Percentiles rank a stretch among this genome's conserved stretches.
Evolutionary conservation across 371 early-diverging fungal species (phyloP).

Genomic region (Mucor sp.): DNA sequence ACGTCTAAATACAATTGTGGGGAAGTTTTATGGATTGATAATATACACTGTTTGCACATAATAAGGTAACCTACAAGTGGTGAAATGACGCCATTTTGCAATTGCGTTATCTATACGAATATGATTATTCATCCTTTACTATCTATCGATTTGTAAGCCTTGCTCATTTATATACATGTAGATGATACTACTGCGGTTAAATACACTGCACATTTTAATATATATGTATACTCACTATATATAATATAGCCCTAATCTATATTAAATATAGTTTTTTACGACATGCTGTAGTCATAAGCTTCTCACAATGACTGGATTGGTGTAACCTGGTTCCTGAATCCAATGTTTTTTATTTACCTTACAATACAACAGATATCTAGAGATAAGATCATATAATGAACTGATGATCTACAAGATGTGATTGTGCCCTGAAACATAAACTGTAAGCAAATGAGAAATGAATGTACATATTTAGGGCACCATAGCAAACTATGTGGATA

Average conservation of each 20-base stretch:
- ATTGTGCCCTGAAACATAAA: neutral
- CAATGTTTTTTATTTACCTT: neutral
- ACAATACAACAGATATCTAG: neutral
- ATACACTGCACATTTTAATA: neutral
- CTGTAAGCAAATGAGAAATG: neutral
- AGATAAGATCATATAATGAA: neutral
- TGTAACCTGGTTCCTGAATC: neutral
- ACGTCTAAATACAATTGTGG: too few species aligned
- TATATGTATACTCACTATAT: neutral
- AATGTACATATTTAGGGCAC: too few species aligned
- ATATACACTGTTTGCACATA: too few species aligned
- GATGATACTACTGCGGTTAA: neutral
- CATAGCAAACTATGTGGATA: neutral
- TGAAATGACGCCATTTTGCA: neutral
- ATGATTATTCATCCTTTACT: neutral
- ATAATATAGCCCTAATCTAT: neutral
- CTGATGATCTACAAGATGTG: neutral
- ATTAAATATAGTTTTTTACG: neutral
- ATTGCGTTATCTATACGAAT: neutral
- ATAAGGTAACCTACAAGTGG: neutral
- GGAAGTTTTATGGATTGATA: too few species aligned
- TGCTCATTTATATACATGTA: neutral
- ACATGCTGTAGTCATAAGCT: slow-evolving; percentile 5
- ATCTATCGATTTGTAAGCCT: neutral
- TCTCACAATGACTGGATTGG: slow-evolving; percentile 9